Percentiles rank a stretch among this genome's conserved stretches.
Conservation (phyloP, 257 asterid genomes). For the Voacanga thouarsii region DNA sequence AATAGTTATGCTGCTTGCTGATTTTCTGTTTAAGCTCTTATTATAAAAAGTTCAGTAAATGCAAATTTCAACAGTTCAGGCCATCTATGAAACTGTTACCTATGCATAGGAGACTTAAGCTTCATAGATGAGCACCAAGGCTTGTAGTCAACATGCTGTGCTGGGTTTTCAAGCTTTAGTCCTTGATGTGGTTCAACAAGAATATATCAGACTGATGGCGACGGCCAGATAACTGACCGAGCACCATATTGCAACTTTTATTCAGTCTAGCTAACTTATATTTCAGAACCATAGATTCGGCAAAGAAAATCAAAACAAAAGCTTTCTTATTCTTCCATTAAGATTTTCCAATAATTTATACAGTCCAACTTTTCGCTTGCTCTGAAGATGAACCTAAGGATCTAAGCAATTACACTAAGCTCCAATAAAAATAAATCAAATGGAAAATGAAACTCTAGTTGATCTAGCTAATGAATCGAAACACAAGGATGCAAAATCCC, state of each 20-base stretch:
- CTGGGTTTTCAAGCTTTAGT: not conserved
- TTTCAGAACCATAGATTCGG: not conserved
- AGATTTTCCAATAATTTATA: not conserved
- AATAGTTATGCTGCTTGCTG: not conserved
- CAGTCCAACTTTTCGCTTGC: not conserved
- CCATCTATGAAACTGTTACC: not conserved
- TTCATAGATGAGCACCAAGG: not conserved
- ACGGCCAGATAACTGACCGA: not conserved
- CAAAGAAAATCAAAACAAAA: not conserved
- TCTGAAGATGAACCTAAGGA: not conserved
- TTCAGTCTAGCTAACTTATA: not conserved
- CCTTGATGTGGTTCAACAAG: not conserved
- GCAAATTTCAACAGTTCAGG: not conserved
- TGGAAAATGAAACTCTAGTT: not conserved
- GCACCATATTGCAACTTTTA: not conserved
- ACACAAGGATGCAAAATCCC: not conserved
- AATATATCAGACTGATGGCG: not conserved
- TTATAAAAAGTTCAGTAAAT: not conserved
- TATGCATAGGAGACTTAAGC: not conserved
- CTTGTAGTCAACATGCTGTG: not conserved
- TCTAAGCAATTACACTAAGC: not conserved
- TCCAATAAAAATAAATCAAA: not conserved
- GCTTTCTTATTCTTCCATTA: not conserved
- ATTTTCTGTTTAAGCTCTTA: not conserved
- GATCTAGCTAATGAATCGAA: not conserved